These are phyloP conservation scores for Neodidymelliopsis sp. DNA, from an alignment of 2,329 filamentous ascomycete genomes.

Conservation along the genomic window DNA sequence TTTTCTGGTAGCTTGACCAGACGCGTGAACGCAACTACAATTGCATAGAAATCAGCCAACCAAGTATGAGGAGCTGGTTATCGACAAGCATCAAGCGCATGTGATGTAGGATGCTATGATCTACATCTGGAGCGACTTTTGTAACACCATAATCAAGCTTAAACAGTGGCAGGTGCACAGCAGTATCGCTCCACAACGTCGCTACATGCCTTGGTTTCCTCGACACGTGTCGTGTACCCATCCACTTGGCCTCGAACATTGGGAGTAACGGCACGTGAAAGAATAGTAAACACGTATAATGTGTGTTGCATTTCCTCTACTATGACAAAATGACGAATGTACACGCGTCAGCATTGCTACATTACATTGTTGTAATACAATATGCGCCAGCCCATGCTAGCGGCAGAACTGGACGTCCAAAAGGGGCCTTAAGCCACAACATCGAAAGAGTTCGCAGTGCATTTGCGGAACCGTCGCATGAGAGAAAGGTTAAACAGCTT, in stretches of 20 bases:
- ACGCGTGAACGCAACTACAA: no score
- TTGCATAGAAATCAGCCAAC: no score
- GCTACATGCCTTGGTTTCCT: not conserved
- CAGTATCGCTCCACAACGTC: not conserved
- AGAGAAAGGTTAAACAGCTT: conserved; percentile 17
- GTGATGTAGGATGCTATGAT: no score
- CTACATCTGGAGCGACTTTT: no score
- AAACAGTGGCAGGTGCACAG: no score
- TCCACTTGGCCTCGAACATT: not conserved
- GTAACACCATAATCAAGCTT: no score
- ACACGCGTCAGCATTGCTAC: conserved; percentile 26
- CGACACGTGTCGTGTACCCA: conserved; percentile 3
- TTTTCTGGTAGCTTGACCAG: conserved; percentile 1
- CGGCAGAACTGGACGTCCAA: conserved; percentile 24
- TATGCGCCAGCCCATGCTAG: conserved; percentile 18
- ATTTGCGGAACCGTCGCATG: conserved; percentile 7
- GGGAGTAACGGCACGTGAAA: conserved; percentile 19
- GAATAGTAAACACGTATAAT: conserved; percentile 13
- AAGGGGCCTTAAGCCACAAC: conserved; percentile 17
- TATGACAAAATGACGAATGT: not conserved
- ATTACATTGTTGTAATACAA: conserved; percentile 41
- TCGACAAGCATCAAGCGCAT: no score
- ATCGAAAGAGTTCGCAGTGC: conserved; percentile 1
- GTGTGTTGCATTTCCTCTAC: not conserved
- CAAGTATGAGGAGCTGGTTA: no score